Percentiles rank a stretch among this genome's conserved stretches.
Conservation (phyloP, 768 basidiomycete genomes). For the Calocybe cyanea region DNA sequence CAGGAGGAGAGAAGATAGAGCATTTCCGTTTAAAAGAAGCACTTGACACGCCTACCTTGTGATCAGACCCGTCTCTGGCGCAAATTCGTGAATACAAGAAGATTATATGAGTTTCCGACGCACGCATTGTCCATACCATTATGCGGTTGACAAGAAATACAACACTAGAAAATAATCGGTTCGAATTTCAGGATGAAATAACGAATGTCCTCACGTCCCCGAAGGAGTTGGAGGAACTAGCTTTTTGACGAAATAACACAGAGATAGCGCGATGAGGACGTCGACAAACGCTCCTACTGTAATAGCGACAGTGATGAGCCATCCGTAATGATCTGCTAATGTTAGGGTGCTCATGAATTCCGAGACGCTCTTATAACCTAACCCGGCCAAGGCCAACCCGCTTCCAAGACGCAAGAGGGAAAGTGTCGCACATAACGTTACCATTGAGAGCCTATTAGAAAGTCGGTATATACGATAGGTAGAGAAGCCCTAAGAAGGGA, state of each 20-base stretch:
- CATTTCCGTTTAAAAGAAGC: background rate
- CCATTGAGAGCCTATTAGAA: slow-evolving; percentile 13
- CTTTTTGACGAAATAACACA: slow-evolving; percentile 19
- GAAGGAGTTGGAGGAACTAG: slow-evolving; percentile 7
- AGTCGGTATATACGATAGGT: slow-evolving; percentile 21
- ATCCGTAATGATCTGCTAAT: slow-evolving; percentile 17
- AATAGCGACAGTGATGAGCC: slow-evolving; percentile 21
- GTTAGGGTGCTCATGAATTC: slow-evolving; percentile 17
- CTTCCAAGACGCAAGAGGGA: slow-evolving; percentile 17
- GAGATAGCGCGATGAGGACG: slow-evolving; percentile 19
- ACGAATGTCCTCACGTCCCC: slow-evolving; percentile 4
- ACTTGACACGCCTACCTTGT: slow-evolving; percentile 13
- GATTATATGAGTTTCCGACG: slow-evolving; percentile 1
- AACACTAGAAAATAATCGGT: slow-evolving; percentile 7
- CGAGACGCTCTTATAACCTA: slow-evolving; percentile 20
- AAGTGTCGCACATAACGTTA: slow-evolving; percentile 15
- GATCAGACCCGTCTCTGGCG: slow-evolving; percentile 19
- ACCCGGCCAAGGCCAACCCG: slow-evolving; percentile 16
- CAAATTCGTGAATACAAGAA: background rate
- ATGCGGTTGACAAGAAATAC: slow-evolving; percentile 18
- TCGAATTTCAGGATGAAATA: slow-evolving; percentile 4
- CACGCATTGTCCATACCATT: slow-evolving; percentile 23
- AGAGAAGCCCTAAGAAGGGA: slow-evolving; percentile 17
- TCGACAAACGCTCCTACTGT: slow-evolving; percentile 20
- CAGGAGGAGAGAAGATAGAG: background rate